Evolutionary conservation across 345 rosid genomes (phyloP), one percentile per base, ranked within the genome.

Genomic region (Aethionema arabicum): DNA sequence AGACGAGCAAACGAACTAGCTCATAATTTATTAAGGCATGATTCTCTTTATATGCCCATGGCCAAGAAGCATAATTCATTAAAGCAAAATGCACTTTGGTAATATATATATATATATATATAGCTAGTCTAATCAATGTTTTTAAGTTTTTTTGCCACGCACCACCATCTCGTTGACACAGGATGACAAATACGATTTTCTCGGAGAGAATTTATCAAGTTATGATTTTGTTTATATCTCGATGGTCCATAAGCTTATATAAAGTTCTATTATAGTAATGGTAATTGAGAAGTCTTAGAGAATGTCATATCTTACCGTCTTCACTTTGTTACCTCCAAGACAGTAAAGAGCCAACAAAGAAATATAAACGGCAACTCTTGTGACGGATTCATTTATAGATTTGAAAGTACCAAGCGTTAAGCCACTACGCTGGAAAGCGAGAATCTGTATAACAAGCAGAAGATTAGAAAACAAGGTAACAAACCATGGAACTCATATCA

Each of bases 271-370:
- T 12, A 59, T 59, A 46, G 50, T 30, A 50, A 50, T 35, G 45
- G 36, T 37, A 54, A 52, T 59, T 33, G 69, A 53, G 52, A 53
- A 44, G 55, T 68, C 42, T 72, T 50, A 39, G 31, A 66, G 71
- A 66, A 14, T 55, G 59, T 58, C 59, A 65, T 59, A 67, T 63
- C 96, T 84, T 69, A 92, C 97, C 65, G 96, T 81, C 82, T 89
- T 92, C 79, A 89, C 98, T 83, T 87, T 92, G 80, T 70, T 89
- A 72, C 97, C 98, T 78, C 97, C 98, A 64, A 92, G 91, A 68
- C 79, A 74, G 74, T 92, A 87, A 41, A 92, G 84, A 56, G 96
- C 82, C 80, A 92, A 41, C 67, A 92, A 73, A 56, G 98, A 92
- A 45, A 92, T 61, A 67, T 92, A 89, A 39, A 92, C 90, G 68